Percentiles rank a stretch among this genome's conserved stretches.
Evolutionary conservation across 352 stramenopile species (phyloP).

Genomic region (Globisporangium megalacanthum): DNA sequence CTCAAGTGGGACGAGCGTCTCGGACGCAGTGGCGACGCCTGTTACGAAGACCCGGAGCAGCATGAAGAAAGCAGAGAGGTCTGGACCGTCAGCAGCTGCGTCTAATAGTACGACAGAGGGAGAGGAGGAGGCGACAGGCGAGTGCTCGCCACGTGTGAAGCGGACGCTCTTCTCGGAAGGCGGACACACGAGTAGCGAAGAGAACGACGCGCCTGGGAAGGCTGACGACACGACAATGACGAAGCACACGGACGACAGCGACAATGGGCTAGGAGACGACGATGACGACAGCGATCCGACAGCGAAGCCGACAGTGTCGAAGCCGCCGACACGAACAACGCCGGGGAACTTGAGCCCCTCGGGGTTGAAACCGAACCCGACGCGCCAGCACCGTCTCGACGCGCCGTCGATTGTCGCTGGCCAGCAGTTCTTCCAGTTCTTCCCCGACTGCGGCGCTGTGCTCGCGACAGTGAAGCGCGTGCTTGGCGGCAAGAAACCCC

Average conservation of each 20-base stretch:
- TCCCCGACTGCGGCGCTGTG: slow-evolving; percentile 46
- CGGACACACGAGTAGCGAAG: slow-evolving; percentile 46
- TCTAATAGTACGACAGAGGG: no score
- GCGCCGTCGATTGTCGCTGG: slow-evolving; percentile 48
- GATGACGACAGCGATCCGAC: slow-evolving; percentile 6
- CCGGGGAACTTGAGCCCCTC: slow-evolving; percentile 34
- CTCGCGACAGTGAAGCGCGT: slow-evolving; percentile 71
- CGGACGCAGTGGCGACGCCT: slow-evolving; percentile 29
- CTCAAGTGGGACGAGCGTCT: slow-evolving; percentile 1
- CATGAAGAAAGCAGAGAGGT: slow-evolving; percentile 28
- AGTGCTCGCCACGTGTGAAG: slow-evolving; percentile 37
- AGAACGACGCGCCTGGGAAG: slow-evolving; percentile 30
- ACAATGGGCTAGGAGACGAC: background rate
- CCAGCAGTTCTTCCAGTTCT: slow-evolving; percentile 75
- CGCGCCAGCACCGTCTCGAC: slow-evolving; percentile 39
- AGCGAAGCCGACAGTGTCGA: background rate
- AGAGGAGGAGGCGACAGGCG: no score
- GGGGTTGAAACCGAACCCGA: slow-evolving; percentile 41
- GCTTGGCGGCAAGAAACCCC: slow-evolving; percentile 73
- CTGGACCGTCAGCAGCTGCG: no score
- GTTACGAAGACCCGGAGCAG: slow-evolving; percentile 42
- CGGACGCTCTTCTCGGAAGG: slow-evolving; percentile 59
- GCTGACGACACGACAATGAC: background rate
- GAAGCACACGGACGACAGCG: background rate
- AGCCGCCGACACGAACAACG: background rate